phyloP scores from a whole-genome alignment of 805 yeast genomes.

The Wickerhamiella qilinensis region DNA sequence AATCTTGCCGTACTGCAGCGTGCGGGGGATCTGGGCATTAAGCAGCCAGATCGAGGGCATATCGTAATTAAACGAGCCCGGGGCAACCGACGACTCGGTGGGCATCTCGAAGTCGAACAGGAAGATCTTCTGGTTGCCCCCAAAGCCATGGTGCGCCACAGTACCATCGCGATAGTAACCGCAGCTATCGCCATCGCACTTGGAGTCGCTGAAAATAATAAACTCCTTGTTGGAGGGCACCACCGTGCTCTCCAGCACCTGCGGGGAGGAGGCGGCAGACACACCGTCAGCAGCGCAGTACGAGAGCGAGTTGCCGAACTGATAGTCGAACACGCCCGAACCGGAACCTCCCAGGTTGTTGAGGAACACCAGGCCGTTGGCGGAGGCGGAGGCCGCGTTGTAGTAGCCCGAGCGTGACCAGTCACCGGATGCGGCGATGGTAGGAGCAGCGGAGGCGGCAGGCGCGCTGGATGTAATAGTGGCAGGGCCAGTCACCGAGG shows the following conservation, averaged over 20 bases:
- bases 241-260: slow-evolving; percentile 51
- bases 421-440: slow-evolving; percentile 29
- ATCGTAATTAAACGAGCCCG: slow-evolving; percentile 48
- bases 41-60: slow-evolving; percentile 98
- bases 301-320: slow-evolving; percentile 87
- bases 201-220: slow-evolving; percentile 52
- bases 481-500: slow-evolving; percentile 17
- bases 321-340: slow-evolving; percentile 74
- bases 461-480: slow-evolving; percentile 11
- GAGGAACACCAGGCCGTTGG: slow-evolving; percentile 62
- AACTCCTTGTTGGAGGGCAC: slow-evolving; percentile 62
- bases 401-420: slow-evolving; percentile 72
- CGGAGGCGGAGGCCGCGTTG: slow-evolving; percentile 43
- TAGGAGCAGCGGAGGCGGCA: slow-evolving; percentile 17
- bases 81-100: slow-evolving; percentile 32
- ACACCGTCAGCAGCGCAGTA: slow-evolving; percentile 67
- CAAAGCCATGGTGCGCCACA: slow-evolving; percentile 92
- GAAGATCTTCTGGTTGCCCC: slow-evolving; percentile 70
- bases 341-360: slow-evolving; percentile 70
- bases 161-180: slow-evolving; percentile 74
- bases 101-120: slow-evolving; percentile 95
- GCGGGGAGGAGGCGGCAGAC: slow-evolving; percentile 52
- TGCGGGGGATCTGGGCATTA: slow-evolving; percentile 93
- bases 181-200: slow-evolving; percentile 35
- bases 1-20: slow-evolving; percentile 75